These are phyloP conservation scores for Hanseniaspora lachancei DNA, from an alignment of 805 yeast genomes.

Conservation along the genomic window DNA sequence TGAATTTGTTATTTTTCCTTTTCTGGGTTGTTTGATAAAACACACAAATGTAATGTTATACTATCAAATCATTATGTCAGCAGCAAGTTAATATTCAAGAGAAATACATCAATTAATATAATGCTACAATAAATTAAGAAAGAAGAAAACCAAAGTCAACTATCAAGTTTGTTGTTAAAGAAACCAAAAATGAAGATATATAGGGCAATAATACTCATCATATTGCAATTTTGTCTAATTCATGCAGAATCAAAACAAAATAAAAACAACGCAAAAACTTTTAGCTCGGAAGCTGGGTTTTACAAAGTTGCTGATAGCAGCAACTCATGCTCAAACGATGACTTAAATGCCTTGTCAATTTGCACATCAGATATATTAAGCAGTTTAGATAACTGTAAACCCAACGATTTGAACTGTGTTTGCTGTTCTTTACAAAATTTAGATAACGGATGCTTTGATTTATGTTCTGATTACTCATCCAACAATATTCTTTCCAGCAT, in stretches of 20 bases:
- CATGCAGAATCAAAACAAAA: neutral
- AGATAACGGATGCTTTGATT: slow-evolving; percentile 33
- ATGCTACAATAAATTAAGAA: too few species aligned
- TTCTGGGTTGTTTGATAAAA: neutral
- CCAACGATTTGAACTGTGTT: slow-evolving; percentile 43
- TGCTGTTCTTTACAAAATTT: slow-evolving; percentile 44
- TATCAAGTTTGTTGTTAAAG: too few species aligned
- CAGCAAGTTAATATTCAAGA: too few species aligned
- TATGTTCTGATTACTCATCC: slow-evolving; percentile 35
- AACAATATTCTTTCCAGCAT: slow-evolving; percentile 36
- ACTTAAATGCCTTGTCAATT: slow-evolving; percentile 30
- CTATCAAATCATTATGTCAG: too few species aligned
- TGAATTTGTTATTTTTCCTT: neutral
- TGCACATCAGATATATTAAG: slow-evolving; percentile 38
- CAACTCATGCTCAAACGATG: slow-evolving; percentile 20
- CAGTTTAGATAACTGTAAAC: slow-evolving; percentile 38
- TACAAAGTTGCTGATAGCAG: neutral
- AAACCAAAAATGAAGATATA: neutral
- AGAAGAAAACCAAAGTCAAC: too few species aligned
- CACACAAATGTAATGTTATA: neutral
- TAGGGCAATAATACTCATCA: neutral
- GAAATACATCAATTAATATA: too few species aligned
- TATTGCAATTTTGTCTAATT: neutral
- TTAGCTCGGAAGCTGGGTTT: neutral
- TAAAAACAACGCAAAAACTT: neutral